Conservation (phyloP, 495 filamentous ascomycete species). For the Aspergillus haitiensis region DNA sequence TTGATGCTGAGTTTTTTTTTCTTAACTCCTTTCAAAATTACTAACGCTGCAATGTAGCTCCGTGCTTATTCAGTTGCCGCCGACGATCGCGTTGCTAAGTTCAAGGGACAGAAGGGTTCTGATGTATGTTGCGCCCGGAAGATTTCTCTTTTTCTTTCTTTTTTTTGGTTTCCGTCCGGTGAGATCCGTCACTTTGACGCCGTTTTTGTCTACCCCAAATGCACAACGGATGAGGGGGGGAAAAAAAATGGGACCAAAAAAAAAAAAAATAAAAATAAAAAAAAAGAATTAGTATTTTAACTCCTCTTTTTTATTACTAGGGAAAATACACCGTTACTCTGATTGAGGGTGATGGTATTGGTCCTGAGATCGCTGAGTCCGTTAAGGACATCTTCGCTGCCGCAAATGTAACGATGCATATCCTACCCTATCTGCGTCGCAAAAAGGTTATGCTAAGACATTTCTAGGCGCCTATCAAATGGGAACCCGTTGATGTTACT, state of each 20-base stretch:
- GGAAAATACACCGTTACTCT: conserved; percentile 93
- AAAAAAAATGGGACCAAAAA: neutral
- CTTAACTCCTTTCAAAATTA: conserved; percentile 13
- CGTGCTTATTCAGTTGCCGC: conserved; percentile 53
- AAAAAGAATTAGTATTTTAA: conserved; percentile 3
- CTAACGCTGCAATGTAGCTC: conserved; percentile 39
- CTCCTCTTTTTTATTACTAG: conserved; percentile 44
- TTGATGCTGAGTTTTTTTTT: conserved; percentile 2
- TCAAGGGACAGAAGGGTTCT: conserved; percentile 82
- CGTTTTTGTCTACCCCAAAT: neutral
- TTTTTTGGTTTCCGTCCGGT: conserved; percentile 22
- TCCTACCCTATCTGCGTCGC: conserved; percentile 14
- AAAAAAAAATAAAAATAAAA: conserved; percentile 1
- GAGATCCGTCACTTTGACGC: conserved; percentile 21
- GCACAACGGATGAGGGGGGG: conserved; percentile 14
- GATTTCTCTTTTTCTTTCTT: conserved; percentile 22
- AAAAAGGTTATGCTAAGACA: conserved; percentile 29
- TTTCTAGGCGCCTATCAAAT: conserved; percentile 84
- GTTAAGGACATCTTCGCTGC: conserved; percentile 97
- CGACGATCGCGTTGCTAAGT: conserved; percentile 82
- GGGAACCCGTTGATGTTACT: conserved; percentile 96
- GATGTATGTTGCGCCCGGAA: conserved; percentile 60
- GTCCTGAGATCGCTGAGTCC: conserved; percentile 93
- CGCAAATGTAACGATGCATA: conserved; percentile 66
- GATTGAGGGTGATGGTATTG: conserved; percentile 98